Evolutionary conservation across 805 yeast genomes (phyloP), one percentile per base, ranked within the genome.

Genomic region (Ogataea corticis): DNA sequence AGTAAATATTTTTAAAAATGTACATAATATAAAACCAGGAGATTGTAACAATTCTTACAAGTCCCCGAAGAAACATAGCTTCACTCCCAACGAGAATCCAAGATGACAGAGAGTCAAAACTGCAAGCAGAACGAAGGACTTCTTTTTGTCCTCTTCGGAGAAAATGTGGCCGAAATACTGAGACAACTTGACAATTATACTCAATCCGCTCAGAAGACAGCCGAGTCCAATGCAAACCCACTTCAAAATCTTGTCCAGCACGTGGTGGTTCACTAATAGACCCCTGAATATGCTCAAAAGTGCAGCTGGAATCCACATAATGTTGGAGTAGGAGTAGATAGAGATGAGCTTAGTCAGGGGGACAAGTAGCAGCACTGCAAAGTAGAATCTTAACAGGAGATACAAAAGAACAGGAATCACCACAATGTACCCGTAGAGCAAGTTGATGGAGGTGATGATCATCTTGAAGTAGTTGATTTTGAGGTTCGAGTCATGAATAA

Each of bases 241-340:
- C 61, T 85, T 82, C 25, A 85, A 67, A 3, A 76, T 56, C 34
- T 58, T 59, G 16, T 80, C 75, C 41, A 78, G 61, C 3, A 75
- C 54, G 2, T 68, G 59, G 36, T 75, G 69, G 48, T 74, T 68
- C 6, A 75, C 67, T 21, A 82, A 65, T 3, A 83, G 62, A 1
- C 82, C 82, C 43, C 86, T 75, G 28, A 83, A 62, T 12, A 85
- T 72, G 46, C 80, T 76, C 25, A 83, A 58, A 1, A 83, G 60
- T 0, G 91, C 83, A 17, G 88, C 83, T 1, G 96, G 95, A n/a
- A 86, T 69, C 97, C 97, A 91, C 46, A 82, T 76, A 4, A 85
- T 67, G 57, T 85, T 86, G 15, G 96, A 77, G 67, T 92, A 91
- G 2, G 97, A 96, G 66, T 86, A 91, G 28, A 89, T 75, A 4